Evolutionary conservation across 331 rosid species (phyloP), one percentile per base, ranked within the genome.

Genomic region (Telfairia occidentalis): DNA sequence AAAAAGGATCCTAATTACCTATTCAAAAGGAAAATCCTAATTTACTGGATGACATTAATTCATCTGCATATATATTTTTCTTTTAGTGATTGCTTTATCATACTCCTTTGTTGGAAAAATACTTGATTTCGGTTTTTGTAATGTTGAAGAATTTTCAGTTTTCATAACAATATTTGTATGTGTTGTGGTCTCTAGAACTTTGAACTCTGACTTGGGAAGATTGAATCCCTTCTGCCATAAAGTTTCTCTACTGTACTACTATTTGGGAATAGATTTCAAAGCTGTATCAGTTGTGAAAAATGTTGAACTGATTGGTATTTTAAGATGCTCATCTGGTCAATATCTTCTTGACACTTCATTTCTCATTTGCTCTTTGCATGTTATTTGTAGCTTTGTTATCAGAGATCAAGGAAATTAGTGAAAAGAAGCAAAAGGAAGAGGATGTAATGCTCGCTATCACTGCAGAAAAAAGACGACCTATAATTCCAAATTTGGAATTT

Each of bases 391-490:
- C 93, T 67, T 82, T 95, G 79, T 82, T 95, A 84, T 87, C 90
- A 2, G 99, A 95, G 89, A 89, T 95, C 78, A 95, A 90, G 81
- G 99, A 95, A 82, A 87, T 90, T 61, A 95, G 93, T 84, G 99
- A 95, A 88, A 92, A 89, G 86, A 95, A 88, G 85, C 91, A 84
- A 75, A 92, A 87, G 84, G 97, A 95, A 82, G 99, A 95, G 80
- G 92, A 90, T 32, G 90, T 92, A 79, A 89, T 90, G 80, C 93
- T 90, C 75, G 88, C 97, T 55, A 85, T 90, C 71, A 95, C 97
- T 71, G 96, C 97, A 73, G 96, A 95, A 79, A 95, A 87, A 80
- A 90, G 91, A 77, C 85, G 93, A 48, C 93, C 93, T 13, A 89
- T 88, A 58, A 85, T 86, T 83, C 92, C 97, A 48, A 92, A 95